Percentiles rank a stretch among this genome's conserved stretches.
These are phyloP conservation scores for Plasmodium coatneyi DNA, from an alignment of 169 alveolate genomes.

Conservation along the genomic window DNA sequence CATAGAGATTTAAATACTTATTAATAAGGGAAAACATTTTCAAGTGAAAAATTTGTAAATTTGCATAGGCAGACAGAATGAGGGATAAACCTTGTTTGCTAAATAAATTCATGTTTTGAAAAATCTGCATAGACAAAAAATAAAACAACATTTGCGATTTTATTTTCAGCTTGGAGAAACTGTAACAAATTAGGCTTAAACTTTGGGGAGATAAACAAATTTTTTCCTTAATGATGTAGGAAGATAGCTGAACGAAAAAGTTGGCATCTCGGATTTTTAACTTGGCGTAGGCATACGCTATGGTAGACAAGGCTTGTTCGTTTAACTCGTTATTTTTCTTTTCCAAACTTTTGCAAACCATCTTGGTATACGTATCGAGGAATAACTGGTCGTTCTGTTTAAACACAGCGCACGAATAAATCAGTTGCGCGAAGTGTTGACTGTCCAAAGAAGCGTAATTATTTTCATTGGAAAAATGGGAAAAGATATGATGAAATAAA, in stretches of 20 bases:
- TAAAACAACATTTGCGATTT: slow-evolving; percentile 71
- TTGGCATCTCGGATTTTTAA: slow-evolving; percentile 24
- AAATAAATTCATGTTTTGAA: slow-evolving; percentile 50
- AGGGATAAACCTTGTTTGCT: slow-evolving; percentile 64
- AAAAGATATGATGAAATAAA: slow-evolving; percentile 24
- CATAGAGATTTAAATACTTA: slow-evolving; percentile 44
- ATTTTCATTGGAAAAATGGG: slow-evolving; percentile 22
- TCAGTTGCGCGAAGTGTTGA: slow-evolving; percentile 67
- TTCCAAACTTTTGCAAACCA: slow-evolving; percentile 21
- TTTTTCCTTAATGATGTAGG: slow-evolving; percentile 63
- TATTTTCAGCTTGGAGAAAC: slow-evolving; percentile 55
- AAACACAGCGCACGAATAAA: slow-evolving; percentile 43
- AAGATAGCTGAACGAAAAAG: slow-evolving; percentile 54
- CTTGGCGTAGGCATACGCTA: slow-evolving; percentile 57
- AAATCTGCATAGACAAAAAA: slow-evolving; percentile 49
- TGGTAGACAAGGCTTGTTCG: slow-evolving; percentile 68
- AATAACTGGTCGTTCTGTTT: slow-evolving; percentile 8
- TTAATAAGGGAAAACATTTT: slow-evolving; percentile 53
- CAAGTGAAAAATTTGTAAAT: slow-evolving; percentile 57
- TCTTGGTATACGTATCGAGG: slow-evolving; percentile 12
- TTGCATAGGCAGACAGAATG: slow-evolving; percentile 45
- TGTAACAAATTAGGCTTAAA: slow-evolving; percentile 62
- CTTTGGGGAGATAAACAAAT: slow-evolving; percentile 70
- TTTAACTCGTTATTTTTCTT: background rate
- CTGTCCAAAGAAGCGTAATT: slow-evolving; percentile 58